Conservation (phyloP, 805 yeast species). For the Ogataea zsoltii region DNA sequence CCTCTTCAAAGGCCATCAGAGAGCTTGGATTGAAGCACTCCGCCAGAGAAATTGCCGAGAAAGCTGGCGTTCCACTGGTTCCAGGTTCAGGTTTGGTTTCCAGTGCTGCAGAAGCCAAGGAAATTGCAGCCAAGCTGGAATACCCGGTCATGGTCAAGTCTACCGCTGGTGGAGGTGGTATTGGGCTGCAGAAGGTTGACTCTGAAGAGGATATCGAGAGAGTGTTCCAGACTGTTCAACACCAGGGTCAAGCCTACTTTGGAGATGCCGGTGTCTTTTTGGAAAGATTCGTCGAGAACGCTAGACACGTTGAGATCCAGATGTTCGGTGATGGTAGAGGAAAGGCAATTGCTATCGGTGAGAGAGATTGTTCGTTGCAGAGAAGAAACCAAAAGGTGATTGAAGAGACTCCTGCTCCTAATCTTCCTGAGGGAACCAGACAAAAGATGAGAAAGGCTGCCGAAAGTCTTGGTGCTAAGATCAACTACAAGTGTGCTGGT, state of each 20-base stretch:
- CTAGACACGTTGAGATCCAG: constrained; percentile 96
- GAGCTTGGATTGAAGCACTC: constrained; percentile 93
- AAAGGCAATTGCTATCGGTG: constrained; percentile 90
- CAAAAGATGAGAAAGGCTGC: constrained; percentile 76
- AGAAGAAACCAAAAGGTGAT: constrained; percentile 95
- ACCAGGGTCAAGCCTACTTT: constrained; percentile 89
- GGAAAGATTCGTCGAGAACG: constrained; percentile 91
- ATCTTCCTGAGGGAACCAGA: constrained; percentile 80
- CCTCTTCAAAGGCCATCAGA: constrained; percentile 90
- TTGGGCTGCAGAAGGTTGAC: constrained; percentile 93
- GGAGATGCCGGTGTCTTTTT: constrained; percentile 95
- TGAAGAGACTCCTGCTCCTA: constrained; percentile 98
- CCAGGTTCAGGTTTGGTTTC: constrained; percentile 93
- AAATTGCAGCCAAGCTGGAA: constrained; percentile 69
- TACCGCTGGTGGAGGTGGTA: constrained; percentile 99
- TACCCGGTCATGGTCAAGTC: constrained; percentile 96
- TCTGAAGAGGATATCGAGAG: constrained; percentile 74
- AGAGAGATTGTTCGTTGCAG: constrained; percentile 96
- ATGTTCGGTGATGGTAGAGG: constrained; percentile 96
- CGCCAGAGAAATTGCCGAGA: constrained; percentile 89
- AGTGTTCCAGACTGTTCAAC: constrained; percentile 88
- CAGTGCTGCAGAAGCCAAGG: constrained; percentile 70
- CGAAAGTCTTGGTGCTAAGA: constrained; percentile 73
- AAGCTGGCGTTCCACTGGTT: constrained; percentile 92
- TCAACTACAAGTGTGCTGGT: constrained; percentile 96